Percentiles rank a stretch among this genome's conserved stretches.
Evolutionary conservation across 2,329 filamentous ascomycete genomes (phyloP).

Genomic region (Zymoseptoria crescenta): DNA sequence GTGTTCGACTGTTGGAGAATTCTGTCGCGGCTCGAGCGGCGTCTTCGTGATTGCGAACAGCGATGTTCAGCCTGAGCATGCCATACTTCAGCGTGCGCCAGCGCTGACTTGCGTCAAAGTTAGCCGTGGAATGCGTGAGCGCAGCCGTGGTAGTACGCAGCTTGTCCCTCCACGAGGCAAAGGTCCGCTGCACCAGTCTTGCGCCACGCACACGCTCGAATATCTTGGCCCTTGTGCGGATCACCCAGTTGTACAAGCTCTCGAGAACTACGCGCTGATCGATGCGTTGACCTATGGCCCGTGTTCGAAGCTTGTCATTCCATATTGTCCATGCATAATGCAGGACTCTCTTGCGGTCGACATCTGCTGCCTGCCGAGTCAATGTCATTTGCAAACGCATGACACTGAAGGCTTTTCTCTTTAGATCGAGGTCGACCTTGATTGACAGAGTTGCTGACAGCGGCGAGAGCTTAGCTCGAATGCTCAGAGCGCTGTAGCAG

Average conservation of each 20-base stretch:
- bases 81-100: conserved; percentile 20
- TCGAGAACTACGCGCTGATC: conserved; percentile 50
- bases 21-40: conserved; percentile 33
- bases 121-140: conserved; percentile 13
- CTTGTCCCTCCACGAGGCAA: conserved; percentile 13
- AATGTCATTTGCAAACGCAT: conserved; percentile 41
- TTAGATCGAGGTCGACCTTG: conserved; percentile 39
- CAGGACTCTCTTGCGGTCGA: conserved; percentile 47
- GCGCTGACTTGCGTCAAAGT: conserved; percentile 22
- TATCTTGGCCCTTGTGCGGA: conserved; percentile 40
- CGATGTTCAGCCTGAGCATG: conserved; percentile 24
- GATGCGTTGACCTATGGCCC: conserved; percentile 45
- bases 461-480: conserved; percentile 37
- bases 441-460: conserved; percentile 35
- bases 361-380: conserved; percentile 38
- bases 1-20: conserved; percentile 35
- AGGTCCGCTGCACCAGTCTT: conserved; percentile 15
- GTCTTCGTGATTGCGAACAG: conserved; percentile 26
- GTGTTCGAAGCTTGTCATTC: conserved; percentile 53
- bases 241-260: conserved; percentile 54
- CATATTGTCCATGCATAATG: conserved; percentile 53
- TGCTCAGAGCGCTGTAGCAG: conserved; percentile 29
- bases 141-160: conserved; percentile 7
- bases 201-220: conserved; percentile 31
- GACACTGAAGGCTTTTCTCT: conserved; percentile 39